phyloP scores from a whole-genome alignment of 805 yeast species.

The Starmerella khaoyaiensis region DNA sequence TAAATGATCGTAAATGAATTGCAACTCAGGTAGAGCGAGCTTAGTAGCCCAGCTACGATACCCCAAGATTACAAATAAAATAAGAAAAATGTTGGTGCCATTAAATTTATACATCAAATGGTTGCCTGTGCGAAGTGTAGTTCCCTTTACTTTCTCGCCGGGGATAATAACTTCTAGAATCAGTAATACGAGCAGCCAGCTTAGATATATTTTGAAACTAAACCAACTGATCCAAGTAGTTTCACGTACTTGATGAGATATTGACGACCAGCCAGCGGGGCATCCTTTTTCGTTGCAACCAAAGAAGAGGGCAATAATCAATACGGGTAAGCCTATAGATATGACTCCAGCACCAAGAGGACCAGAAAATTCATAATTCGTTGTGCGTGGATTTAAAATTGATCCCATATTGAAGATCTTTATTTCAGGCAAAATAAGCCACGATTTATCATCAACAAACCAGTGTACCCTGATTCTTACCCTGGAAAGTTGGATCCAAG shows the following conservation, averaged over 20 bases:
- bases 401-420: too few relatives aligned
- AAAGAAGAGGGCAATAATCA: constrained; percentile 47
- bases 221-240: constrained; percentile 22
- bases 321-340: constrained; percentile 51
- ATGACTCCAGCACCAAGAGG: constrained; percentile 57
- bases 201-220: constrained; percentile 51
- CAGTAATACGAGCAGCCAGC: constrained; percentile 62
- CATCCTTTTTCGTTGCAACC: constrained; percentile 42
- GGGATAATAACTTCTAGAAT: constrained; percentile 53
- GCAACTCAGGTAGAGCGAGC: constrained; percentile 63
- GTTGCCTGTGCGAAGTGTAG: constrained; percentile 62
- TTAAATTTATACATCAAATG: constrained; percentile 64
- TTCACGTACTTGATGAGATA: constrained; percentile 9
- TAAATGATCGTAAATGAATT: constrained; percentile 56
- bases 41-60: constrained; percentile 42
- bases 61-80: constrained; percentile 31
- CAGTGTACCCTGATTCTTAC: too few relatives aligned
- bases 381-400: constrained; percentile 52
- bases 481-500: too few relatives aligned
- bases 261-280: constrained; percentile 20
- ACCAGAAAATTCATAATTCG: constrained; percentile 66
- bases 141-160: constrained; percentile 53
- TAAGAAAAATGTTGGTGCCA: constrained; percentile 46
- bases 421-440: too few relatives aligned
- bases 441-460: too few relatives aligned